Evolutionary conservation across 305 asterid species (phyloP).

Genomic region (Fraxinus paxiana): DNA sequence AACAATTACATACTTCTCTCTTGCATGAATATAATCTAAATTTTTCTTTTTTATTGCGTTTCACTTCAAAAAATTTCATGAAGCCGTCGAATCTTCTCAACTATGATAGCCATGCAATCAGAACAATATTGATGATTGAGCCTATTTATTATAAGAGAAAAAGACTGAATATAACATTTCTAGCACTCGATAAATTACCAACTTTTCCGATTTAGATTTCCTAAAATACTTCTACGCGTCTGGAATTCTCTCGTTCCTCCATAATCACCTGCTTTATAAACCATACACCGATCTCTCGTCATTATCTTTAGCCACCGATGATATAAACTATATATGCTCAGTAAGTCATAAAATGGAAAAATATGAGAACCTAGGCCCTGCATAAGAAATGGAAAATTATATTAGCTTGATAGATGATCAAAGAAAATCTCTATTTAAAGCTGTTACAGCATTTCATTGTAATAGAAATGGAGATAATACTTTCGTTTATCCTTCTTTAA

Average conservation of each 20-base stretch:
- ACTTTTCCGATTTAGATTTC: background rate
- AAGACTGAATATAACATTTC: background rate
- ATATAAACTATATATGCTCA: background rate
- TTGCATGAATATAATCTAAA: background rate
- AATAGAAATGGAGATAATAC: background rate
- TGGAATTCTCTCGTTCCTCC: background rate
- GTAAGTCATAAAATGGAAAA: background rate
- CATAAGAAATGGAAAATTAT: slow-evolving; percentile 5
- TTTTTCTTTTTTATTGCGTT: background rate
- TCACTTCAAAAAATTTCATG: background rate
- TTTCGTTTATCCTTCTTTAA: background rate
- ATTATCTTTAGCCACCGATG: background rate
- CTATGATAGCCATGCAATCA: background rate
- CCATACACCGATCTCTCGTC: background rate
- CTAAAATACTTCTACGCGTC: background rate
- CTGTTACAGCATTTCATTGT: background rate
- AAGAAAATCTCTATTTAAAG: background rate
- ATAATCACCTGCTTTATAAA: background rate
- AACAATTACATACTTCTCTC: background rate
- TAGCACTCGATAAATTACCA: background rate
- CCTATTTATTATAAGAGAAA: background rate
- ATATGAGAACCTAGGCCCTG: background rate
- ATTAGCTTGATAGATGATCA: background rate
- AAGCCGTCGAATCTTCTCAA: background rate
- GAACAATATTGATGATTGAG: background rate